Evolutionary conservation across 305 asterid genomes (phyloP).

Genomic region (Petunia hybrid): DNA sequence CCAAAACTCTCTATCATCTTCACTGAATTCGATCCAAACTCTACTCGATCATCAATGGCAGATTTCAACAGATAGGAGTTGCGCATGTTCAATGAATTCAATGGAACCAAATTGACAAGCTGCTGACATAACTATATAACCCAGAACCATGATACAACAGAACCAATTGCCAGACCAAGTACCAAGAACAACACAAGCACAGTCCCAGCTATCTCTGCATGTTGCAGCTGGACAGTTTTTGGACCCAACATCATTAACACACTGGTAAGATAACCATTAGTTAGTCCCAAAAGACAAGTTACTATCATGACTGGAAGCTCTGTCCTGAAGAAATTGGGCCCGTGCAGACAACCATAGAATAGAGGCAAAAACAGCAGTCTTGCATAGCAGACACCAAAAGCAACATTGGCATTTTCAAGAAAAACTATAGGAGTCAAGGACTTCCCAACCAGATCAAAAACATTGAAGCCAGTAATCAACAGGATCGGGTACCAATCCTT

Average conservation of each 20-base stretch:
- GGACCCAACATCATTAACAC: constrained; percentile 76
- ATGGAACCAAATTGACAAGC: too few species aligned
- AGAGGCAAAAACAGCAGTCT: constrained; percentile 78
- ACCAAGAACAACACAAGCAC: constrained; percentile 65
- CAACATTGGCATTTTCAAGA: constrained; percentile 60
- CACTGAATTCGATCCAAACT: too few species aligned
- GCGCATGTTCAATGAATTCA: too few species aligned
- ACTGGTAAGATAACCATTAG: constrained; percentile 75
- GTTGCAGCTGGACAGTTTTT: constrained; percentile 66
- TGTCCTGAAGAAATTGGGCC: constrained; percentile 64
- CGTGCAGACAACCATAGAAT: constrained; percentile 76
- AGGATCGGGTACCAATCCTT: constrained; percentile 86
- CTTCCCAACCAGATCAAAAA: constrained; percentile 79
- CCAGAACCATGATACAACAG: constrained; percentile 73
- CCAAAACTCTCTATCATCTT: too few species aligned
- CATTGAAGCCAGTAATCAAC: constrained; percentile 67
- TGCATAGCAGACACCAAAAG: constrained; percentile 63
- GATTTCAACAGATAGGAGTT: too few species aligned
- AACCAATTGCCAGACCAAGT: constrained; percentile 68
- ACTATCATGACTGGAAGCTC: constrained; percentile 74
- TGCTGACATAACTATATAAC: constrained; percentile 44
- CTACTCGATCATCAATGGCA: too few species aligned
- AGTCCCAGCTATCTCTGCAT: constrained; percentile 78
- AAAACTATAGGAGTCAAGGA: constrained; percentile 60
- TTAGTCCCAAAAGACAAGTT: constrained; percentile 80